These are phyloP conservation scores for Neurospora africana DNA, from an alignment of 495 filamentous ascomycete genomes.

Conservation along the genomic window DNA sequence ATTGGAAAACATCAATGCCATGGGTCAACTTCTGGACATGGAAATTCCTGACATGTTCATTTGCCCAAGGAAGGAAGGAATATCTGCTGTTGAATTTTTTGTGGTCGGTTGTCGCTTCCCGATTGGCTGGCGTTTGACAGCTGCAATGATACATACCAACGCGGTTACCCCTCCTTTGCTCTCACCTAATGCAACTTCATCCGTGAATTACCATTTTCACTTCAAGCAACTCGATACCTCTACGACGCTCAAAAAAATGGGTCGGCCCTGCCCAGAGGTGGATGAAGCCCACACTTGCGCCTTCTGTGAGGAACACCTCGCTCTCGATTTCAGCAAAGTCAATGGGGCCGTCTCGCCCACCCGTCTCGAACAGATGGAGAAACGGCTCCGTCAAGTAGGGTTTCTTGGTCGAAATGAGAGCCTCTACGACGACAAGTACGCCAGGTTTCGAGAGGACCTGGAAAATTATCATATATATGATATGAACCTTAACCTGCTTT, in stretches of 20 bases:
- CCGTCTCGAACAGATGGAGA: background rate
- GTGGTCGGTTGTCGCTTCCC: background rate
- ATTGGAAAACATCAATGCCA: background rate
- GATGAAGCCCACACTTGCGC: background rate
- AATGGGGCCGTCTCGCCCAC: background rate
- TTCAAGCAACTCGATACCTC: no score
- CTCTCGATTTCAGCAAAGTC: background rate
- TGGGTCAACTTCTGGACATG: background rate
- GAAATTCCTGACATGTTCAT: no score
- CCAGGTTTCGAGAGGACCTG: fast-evolving
- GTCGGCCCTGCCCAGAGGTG: background rate
- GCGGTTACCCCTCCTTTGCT: background rate
- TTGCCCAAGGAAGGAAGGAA: background rate
- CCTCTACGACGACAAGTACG: background rate
- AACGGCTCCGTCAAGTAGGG: background rate
- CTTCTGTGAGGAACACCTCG: background rate
- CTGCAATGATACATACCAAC: background rate
- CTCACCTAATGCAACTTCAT: background rate
- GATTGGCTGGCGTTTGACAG: background rate
- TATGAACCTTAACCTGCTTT: background rate
- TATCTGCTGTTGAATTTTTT: background rate
- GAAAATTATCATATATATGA: background rate
- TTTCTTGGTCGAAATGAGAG: background rate
- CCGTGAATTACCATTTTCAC: background rate
- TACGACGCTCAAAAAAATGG: background rate